These are phyloP conservation scores for Canavalia gladiata DNA, from an alignment of 306 rosid species.

Conservation along the genomic window DNA sequence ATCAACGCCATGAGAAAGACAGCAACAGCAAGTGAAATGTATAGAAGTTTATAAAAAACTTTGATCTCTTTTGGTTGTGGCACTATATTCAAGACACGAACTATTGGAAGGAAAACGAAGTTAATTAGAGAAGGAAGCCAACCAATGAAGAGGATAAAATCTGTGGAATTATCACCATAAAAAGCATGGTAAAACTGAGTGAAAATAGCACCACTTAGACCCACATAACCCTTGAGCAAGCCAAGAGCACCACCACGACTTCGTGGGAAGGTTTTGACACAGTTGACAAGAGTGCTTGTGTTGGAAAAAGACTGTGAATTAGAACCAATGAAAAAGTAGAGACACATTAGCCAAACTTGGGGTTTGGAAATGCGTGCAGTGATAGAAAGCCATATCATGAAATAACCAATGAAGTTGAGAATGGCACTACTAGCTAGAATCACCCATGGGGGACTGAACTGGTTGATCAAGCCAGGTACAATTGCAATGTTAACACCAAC, in stretches of 20 bases:
- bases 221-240: conserved; percentile 75
- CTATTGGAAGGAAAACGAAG: conserved; percentile 53
- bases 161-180: conserved; percentile 57
- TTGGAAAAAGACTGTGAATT: conserved; percentile 76
- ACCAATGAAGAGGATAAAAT: conserved; percentile 66
- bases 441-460: conserved; percentile 72
- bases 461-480: conserved; percentile 69
- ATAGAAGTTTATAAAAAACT: conserved; percentile 65
- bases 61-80: conserved; percentile 57
- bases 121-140: conserved; percentile 62
- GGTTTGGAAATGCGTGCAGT: conserved; percentile 56
- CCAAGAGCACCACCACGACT: conserved; percentile 79
- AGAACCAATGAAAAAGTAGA: conserved; percentile 76
- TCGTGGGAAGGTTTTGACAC: conserved; percentile 71
- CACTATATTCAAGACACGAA: conserved; percentile 48
- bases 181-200: conserved; percentile 68
- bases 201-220: conserved; percentile 77
- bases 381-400: conserved; percentile 83
- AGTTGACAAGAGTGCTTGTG: conserved; percentile 70
- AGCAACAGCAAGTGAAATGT: conserved; percentile 71
- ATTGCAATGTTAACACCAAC: conserved; percentile 72
- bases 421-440: conserved; percentile 63
- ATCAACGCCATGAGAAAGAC: conserved; percentile 71
- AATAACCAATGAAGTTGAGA: conserved; percentile 81
- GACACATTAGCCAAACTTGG: conserved; percentile 76